Base-by-base conservation (phyloP, 805 yeast species). In the Alloascoidea africana region DNA sequence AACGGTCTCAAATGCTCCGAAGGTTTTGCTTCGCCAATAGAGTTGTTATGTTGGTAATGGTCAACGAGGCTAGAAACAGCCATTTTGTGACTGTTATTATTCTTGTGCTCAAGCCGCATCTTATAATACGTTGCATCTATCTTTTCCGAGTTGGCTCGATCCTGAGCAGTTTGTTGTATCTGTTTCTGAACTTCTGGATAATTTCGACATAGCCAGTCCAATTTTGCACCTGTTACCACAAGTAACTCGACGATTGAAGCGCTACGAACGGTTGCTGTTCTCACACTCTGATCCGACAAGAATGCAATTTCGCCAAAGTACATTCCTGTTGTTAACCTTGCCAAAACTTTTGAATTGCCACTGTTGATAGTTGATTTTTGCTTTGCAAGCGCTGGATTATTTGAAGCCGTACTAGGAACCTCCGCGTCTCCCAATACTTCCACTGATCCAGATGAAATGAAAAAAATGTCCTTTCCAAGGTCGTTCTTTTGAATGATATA, bases 221-320 rank as follows among this genome's bases (percentile, higher is more conserved):
- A 53, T 15, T 66, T 65, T 18, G 65, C 65, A n/a, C 73, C 69
- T 32, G 72, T 66, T 8, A 79, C 66, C 11, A 75, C 72, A 36
- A 80, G 56, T 33, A 78, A 63, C 40, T 77, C 82, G 16, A 74
- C 70, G 14, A 67, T 62, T 3, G 74, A 59, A 8, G 76, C 68
- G 0, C 85, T 64, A 41, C 86, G 60, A 23, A 80, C 73, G 41
- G 71, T 70, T 0, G 86, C 87, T 33, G 76, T 67, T 44, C 87
- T 55, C 4, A 35, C 35, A 1, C 47, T 52, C 37, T 40, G 48
- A 34, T 45, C 63, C 3, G 71, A 59, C 33, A 80, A 54, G 46
- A 79, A 80, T 0, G 83, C 70, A 76, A 79, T 75, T 52, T 79
- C 89, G 16, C 91, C 91, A 56, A 80, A 78, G 54, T 76, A 78